Percentiles rank a stretch among this genome's conserved stretches.
Conservation (phyloP, 805 yeast genomes). For the Candida orba region DNA sequence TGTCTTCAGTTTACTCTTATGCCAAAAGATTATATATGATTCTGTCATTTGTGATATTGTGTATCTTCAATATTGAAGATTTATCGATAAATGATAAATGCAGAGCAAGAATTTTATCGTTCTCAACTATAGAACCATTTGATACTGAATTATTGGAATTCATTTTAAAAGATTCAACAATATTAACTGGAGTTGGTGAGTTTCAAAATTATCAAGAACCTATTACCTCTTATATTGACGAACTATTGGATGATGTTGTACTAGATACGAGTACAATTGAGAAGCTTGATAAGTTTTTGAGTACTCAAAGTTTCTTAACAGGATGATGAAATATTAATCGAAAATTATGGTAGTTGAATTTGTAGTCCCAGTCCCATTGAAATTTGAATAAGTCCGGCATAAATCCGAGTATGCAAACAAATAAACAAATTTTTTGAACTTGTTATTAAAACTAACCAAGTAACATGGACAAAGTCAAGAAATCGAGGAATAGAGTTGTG, state of each 20-base stretch:
- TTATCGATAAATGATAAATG: not conserved
- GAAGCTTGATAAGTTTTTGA: conserved; percentile 3
- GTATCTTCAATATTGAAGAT: not conserved
- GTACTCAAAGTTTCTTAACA: not conserved
- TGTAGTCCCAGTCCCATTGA: no score
- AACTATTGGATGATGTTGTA: not conserved
- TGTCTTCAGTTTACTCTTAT: conserved; percentile 3
- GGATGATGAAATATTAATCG: not conserved
- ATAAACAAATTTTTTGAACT: no score
- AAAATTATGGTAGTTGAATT: no score
- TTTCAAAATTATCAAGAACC: conserved; percentile 2
- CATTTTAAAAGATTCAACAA: not conserved
- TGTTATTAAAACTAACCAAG: no score
- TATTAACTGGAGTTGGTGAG: conserved; percentile 4
- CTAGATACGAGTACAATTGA: conserved; percentile 4
- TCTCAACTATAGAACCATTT: not conserved
- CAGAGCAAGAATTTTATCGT: not conserved
- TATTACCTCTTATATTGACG: conserved; percentile 1
- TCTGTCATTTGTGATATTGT: conserved; percentile 3
- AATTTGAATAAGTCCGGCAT: no score
- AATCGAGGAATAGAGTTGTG: conserved; percentile 3
- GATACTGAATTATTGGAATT: not conserved
- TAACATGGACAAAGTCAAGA: no score
- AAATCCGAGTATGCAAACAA: no score
- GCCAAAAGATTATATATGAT: conserved; percentile 7